A percentile compares a stretch with the other conserved stretches of the same genome.
These are phyloP conservation scores for Lagenidium giganteum DNA, from an alignment of 352 stramenopile species.

Conservation along the genomic window DNA sequence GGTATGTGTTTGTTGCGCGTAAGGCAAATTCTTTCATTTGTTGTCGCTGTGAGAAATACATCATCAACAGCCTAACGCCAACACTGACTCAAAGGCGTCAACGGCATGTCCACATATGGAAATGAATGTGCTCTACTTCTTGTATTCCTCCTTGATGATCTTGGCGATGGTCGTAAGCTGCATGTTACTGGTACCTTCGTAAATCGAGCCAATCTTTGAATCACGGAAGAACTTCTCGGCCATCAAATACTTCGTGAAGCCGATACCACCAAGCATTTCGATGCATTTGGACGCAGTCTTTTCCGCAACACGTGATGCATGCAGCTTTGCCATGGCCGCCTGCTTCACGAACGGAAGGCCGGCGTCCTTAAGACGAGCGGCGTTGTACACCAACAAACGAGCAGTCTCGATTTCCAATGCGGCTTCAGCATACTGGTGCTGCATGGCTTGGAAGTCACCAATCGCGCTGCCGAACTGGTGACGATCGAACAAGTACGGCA, in stretches of 20 bases:
- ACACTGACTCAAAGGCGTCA: no score
- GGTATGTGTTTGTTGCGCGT: no score
- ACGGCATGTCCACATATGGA: no score
- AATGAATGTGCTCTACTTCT: slow-evolving; percentile 55
- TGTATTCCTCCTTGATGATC: slow-evolving; percentile 86
- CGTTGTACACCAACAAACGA: slow-evolving; percentile 93
- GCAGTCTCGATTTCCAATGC: slow-evolving; percentile 93
- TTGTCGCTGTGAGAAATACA: no score
- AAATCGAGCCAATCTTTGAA: slow-evolving; percentile 97
- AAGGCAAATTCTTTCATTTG: no score
- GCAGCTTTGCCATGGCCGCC: slow-evolving; percentile 96
- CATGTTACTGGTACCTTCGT: slow-evolving; percentile 98
- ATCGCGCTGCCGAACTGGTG: slow-evolving; percentile 94
- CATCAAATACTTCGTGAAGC: slow-evolving; percentile 93
- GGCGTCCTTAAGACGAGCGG: slow-evolving; percentile 91
- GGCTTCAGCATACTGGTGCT: slow-evolving; percentile 96
- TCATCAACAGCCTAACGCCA: no score
- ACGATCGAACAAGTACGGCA: slow-evolving; percentile 96
- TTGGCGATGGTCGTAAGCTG: slow-evolving; percentile 94
- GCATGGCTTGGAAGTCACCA: slow-evolving; percentile 94
- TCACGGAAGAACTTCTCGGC: slow-evolving; percentile 97
- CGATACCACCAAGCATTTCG: slow-evolving; percentile 93
- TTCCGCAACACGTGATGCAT: slow-evolving; percentile 93
- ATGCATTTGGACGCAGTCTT: slow-evolving; percentile 95
- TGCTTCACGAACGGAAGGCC: slow-evolving; percentile 95